These are phyloP conservation scores for Tetradesmus lagerheimii DNA, from an alignment of 139 green algal species.

Conservation along the genomic window DNA sequence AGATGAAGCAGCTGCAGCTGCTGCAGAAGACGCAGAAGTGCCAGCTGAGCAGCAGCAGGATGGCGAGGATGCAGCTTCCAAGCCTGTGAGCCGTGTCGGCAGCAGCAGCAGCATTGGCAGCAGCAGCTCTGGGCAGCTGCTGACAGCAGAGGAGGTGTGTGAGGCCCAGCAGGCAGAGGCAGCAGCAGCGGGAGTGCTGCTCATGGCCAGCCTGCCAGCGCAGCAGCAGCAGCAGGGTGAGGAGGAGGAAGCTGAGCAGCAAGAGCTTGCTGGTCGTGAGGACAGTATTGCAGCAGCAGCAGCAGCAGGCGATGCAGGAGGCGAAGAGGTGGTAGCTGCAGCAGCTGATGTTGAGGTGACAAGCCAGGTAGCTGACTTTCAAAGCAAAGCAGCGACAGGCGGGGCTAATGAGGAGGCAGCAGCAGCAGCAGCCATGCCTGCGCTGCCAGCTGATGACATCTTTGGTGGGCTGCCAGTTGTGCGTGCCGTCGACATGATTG, in stretches of 20 bases:
- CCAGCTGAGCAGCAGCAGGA: conserved; percentile 13
- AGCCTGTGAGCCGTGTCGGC: not conserved
- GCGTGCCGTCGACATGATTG: not conserved
- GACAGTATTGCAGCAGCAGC: no score
- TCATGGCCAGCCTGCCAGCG: conserved; percentile 23
- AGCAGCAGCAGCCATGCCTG: not conserved
- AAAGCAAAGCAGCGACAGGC: not conserved
- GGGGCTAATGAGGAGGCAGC: not conserved
- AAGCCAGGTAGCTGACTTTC: not conserved
- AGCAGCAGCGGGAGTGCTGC: not conserved
- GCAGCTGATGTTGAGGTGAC: not conserved
- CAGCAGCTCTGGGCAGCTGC: not conserved
- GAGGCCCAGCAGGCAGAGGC: conserved; percentile 5
- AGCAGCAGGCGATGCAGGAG: not conserved
- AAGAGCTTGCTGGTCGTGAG: not conserved
- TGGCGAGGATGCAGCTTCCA: not conserved
- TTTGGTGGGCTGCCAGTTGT: conserved; percentile 8
- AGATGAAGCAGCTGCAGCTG: not conserved
- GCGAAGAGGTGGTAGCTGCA: not conserved
- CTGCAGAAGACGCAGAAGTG: not conserved
- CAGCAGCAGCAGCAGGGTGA: conserved; percentile 4
- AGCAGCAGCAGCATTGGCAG: conserved; percentile 28
- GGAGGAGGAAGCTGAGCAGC: not conserved
- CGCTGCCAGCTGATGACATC: conserved; percentile 13
- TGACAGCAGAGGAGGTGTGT: conserved; percentile 3